Conservation (phyloP, 1,139 yeast genomes). For the Sugiyamaella japonica region DNA sequence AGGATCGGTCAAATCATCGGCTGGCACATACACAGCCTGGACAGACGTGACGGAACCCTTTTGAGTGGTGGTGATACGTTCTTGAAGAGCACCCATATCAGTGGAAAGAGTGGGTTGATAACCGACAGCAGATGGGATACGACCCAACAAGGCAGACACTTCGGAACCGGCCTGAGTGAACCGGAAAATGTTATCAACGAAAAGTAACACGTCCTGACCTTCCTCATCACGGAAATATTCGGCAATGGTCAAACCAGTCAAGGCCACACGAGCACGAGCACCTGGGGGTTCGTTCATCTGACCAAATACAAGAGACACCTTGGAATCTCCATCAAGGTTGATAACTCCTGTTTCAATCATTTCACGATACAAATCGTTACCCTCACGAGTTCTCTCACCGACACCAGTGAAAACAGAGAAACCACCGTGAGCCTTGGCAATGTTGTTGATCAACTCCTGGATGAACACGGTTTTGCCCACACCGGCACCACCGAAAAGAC, state of each 20-base stretch:
- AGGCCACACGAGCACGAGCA: constrained; percentile 99
- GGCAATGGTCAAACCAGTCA: constrained; percentile 99
- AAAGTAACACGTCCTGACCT: constrained; percentile 99
- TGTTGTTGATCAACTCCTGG: constrained; percentile 99
- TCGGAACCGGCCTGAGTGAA: constrained; percentile 99
- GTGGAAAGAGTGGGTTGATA: constrained; percentile 99
- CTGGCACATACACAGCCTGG: constrained; percentile 99
- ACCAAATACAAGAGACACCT: constrained; percentile 99
- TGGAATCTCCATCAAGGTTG: constrained; percentile 98
- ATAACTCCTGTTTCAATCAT: constrained; percentile 99
- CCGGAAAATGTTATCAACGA: constrained; percentile 99
- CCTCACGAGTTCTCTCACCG: constrained; percentile 99
- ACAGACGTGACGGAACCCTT: constrained; percentile 99
- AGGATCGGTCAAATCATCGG: constrained; percentile 99
- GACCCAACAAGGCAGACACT: constrained; percentile 99
- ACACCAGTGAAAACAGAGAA: constrained; percentile 99
- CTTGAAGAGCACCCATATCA: constrained; percentile 99
- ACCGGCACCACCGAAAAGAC: constrained; percentile 99
- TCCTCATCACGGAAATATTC: constrained; percentile 99
- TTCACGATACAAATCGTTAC: constrained; percentile 99
- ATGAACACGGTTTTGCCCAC: constrained; percentile 99
- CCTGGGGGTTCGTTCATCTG: constrained; percentile 99
- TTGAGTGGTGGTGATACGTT: constrained; percentile 99
- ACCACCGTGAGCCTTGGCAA: constrained; percentile 99
- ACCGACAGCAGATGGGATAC: constrained; percentile 99